Evolutionary conservation across 768 basidiomycete genomes (phyloP), one percentile per base, ranked within the genome.

Genomic region (Leccinum subgranulosum): DNA sequence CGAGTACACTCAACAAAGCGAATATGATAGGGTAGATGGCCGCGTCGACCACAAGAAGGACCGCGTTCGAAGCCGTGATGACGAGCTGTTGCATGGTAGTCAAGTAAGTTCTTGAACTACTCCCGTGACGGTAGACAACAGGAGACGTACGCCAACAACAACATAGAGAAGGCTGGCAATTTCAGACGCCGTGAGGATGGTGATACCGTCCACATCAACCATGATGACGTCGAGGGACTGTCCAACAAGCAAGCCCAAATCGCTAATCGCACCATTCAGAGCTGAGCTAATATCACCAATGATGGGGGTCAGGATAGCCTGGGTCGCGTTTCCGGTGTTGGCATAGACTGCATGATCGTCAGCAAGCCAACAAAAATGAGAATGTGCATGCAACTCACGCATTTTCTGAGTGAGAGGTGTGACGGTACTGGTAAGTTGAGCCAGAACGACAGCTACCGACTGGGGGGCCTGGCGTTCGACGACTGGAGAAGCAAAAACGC

Each of bases 401-500:
- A 63, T 2, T 52, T 46, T 39, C 41, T 64, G 19, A 15, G 62
- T 49, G 7, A 58, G 56, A 27, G 63, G 56, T 2, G 33, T 52
- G 8, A 60, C 41, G 14, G 56, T 53, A 21, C 15, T 17, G 12
- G 7, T 55, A 17, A 64, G 58, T 6, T 45, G 10, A 6, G 39
- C n/a, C 56, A 60, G 17, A 8, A 64, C 28, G 10, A 31, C 48
- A 47, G 56, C 58, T n/a, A 10, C 49, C 27, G 62, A 63, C 21
- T 48, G 19, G 12, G 28, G 23, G 10, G 51, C 25, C 36, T 45
- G 39, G 34, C 58, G 56, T 49, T 64, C 49, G 15, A 29, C 51
- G 23, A 64, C 39, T 11, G 62, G 62, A 21, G 21, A 54, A 29
- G 56, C 59, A 23, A 64, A 46, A 23, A 64, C 56, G 47, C 45